A percentile compares a stretch with the other conserved stretches of the same genome.
Evolutionary conservation across 495 filamentous ascomycete species (phyloP).

Genomic region (Xylaria cubensis): DNA sequence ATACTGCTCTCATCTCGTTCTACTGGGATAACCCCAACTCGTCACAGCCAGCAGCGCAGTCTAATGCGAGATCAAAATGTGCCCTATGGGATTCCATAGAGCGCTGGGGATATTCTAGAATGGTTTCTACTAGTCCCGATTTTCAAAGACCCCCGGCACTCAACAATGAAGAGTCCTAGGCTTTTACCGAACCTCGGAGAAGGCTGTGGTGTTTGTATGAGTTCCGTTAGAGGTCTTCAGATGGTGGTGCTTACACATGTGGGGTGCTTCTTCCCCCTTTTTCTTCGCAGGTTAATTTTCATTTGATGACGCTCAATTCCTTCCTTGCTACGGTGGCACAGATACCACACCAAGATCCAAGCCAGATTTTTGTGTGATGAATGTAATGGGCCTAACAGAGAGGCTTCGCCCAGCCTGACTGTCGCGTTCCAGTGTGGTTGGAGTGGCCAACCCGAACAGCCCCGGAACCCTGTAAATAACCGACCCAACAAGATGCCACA

Average conservation of each 20-base stretch:
- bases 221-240: neutral
- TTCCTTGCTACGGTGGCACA: too few species aligned
- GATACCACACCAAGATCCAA: too few species aligned
- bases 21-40: slow-evolving; percentile 13
- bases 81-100: slow-evolving; percentile 28
- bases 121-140: slow-evolving; percentile 7
- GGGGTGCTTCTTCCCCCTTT: neutral
- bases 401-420: too few species aligned
- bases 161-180: neutral
- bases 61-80: slow-evolving; percentile 24
- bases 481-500: too few species aligned
- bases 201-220: neutral
- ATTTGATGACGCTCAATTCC: too few species aligned
- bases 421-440: too few species aligned
- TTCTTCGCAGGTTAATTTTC: too few species aligned
- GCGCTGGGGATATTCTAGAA: slow-evolving; percentile 21
- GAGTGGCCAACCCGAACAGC: too few species aligned
- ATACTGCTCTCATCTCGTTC: slow-evolving; percentile 25
- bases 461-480: too few species aligned
- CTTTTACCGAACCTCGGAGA: neutral
- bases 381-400: too few species aligned
- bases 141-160: neutral
- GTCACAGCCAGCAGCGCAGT: slow-evolving; percentile 19
- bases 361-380: too few species aligned
- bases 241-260: neutral